Base-by-base conservation (phyloP, 441 rosid species). In the Mallotus japonicus region DNA sequence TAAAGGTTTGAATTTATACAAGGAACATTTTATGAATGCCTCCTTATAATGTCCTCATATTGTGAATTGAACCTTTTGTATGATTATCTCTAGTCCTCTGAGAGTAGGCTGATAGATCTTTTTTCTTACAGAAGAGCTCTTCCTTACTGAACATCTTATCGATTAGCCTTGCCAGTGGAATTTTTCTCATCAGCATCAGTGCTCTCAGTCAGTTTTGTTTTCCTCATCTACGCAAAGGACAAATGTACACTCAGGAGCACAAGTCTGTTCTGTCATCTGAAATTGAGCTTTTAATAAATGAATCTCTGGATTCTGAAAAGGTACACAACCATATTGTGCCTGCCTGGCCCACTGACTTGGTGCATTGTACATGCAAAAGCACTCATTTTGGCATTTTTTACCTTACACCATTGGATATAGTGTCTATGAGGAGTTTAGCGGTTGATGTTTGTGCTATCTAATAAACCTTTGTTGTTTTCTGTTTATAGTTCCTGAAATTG, bases 161-260 rank as follows among this genome's bases (percentile, higher is more conserved):
- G 75, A 68, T 81, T 70, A 82, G 81, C 69, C 62, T 89, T 65
- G 92, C 87, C 46, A 89, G 92, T 79, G 97, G 94, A 77, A 80
- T 90, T 76, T 76, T 92, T 77, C 85, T 90, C 16, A 20, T 86
- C 53, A 53, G 87, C 37, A 37, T 88, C 59, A 67, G 85, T 78
- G 80, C 83, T 69, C 76, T 87, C 1, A 73, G 85, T 75, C 93
- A 80, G 69, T 71, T 83, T 62, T 72, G 72, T 76, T 67, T 80
- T 65, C 87, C 92, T 75, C 81, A 71, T 69, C 77, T 80, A 77
- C 71, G 40, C 65, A 87, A 78, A 75, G 83, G 81, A 62, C 72
- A 78, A 55, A 83, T 73, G 69, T 73, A 75, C 65, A 62, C 79
- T 66, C 81, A 84, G 66, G 79, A 78, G 56, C 56, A 57, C 44